Evolutionary conservation across 2,329 filamentous ascomycete genomes (phyloP).

Genomic region (Pseudogymnoascus sp.): DNA sequence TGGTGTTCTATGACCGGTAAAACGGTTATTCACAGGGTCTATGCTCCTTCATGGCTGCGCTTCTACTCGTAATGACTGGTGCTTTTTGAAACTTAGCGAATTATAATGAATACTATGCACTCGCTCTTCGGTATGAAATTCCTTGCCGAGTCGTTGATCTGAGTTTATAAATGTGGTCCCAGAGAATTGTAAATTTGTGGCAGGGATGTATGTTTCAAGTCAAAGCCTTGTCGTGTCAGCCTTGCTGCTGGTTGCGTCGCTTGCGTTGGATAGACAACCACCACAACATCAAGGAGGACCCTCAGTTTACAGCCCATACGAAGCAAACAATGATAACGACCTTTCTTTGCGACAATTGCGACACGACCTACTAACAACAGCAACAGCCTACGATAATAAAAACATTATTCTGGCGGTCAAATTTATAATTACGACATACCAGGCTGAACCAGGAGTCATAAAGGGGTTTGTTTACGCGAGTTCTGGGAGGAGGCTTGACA

Average conservation of each 20-base stretch:
- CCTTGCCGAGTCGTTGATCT: neutral
- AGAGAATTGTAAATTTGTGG: neutral
- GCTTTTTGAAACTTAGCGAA: neutral
- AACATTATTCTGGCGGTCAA: neutral
- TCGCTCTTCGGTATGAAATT: neutral
- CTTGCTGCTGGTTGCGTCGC: conserved; percentile 3
- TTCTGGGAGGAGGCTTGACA: conserved; percentile 3
- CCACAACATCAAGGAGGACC: conserved; percentile 8
- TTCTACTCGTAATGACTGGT: neutral
- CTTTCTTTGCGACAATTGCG: conserved; percentile 6
- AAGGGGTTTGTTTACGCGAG: neutral
- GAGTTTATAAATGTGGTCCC: neutral
- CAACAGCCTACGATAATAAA: neutral
- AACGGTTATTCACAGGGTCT: neutral
- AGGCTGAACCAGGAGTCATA: neutral
- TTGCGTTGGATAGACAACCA: conserved; percentile 7
- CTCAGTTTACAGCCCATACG: conserved; percentile 8
- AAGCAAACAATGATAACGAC: conserved; percentile 8
- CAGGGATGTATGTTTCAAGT: neutral
- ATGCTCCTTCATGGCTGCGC: neutral
- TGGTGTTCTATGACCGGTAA: neutral
- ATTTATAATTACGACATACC: conserved; percentile 1
- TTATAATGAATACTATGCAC: neutral
- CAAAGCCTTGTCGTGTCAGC: neutral
- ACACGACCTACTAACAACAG: conserved; percentile 7